These are phyloP conservation scores for Calocybe indica DNA, from an alignment of 768 basidiomycete genomes.

Conservation along the genomic window DNA sequence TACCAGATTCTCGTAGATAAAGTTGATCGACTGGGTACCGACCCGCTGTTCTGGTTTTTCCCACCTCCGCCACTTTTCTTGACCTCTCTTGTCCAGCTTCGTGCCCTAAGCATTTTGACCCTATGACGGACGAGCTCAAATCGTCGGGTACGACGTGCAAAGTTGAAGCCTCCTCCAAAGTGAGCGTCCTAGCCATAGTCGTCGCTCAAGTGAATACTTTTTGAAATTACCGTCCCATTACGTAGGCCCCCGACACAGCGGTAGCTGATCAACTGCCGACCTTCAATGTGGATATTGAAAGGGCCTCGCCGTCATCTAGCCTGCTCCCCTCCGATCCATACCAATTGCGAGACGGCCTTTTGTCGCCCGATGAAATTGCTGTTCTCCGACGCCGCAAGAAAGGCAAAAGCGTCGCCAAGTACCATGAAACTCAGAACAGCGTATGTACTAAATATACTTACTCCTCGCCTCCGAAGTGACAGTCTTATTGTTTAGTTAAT, in stretches of 20 bases:
- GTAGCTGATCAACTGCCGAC: conserved; percentile 38
- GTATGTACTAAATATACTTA: conserved; percentile 30
- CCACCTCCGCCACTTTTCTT: conserved; percentile 18
- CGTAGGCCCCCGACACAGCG: conserved; percentile 42
- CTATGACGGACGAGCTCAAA: conserved; percentile 26
- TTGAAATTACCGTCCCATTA: conserved; percentile 13
- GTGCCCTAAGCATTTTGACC: conserved; percentile 18
- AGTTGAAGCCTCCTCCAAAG: conserved; percentile 16
- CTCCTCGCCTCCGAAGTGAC: background rate
- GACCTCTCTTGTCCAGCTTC: conserved; percentile 7
- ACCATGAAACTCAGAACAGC: conserved; percentile 68
- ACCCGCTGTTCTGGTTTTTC: conserved; percentile 37
- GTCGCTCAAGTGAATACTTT: conserved; percentile 1
- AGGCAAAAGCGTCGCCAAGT: conserved; percentile 59
- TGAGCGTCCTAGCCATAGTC: conserved; percentile 15
- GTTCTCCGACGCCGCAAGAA: conserved; percentile 52
- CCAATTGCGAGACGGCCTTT: conserved; percentile 53
- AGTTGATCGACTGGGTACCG: conserved; percentile 27
- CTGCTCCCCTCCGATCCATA: conserved; percentile 53
- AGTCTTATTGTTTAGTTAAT: conserved; percentile 60
- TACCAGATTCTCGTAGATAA: conserved; percentile 20
- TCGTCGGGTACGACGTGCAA: conserved; percentile 23
- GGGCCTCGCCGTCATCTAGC: conserved; percentile 24
- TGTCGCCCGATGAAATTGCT: conserved; percentile 58
- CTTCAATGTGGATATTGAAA: conserved; percentile 41